These are phyloP conservation scores for Chaetomiaceae sp. DNA, from an alignment of 2,329 filamentous ascomycete genomes.

Conservation along the genomic window DNA sequence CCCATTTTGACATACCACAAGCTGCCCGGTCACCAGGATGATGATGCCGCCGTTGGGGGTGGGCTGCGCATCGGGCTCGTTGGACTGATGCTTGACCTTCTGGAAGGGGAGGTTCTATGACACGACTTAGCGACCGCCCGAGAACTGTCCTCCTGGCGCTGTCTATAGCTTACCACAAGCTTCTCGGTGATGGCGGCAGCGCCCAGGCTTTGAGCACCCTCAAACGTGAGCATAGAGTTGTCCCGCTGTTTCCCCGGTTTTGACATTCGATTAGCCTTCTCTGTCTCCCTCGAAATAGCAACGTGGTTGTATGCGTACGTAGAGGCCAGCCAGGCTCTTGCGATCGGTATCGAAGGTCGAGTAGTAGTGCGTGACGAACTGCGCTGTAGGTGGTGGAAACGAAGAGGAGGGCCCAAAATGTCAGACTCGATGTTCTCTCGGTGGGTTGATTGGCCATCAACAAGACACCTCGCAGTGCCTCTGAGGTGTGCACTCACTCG, in stretches of 20 bases:
- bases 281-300: background rate
- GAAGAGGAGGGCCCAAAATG: background rate
- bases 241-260: constrained; percentile 57
- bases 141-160: background rate
- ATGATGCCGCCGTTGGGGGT: constrained; percentile 66
- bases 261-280: background rate
- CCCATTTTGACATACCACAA: constrained; percentile 57
- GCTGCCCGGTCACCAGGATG: constrained; percentile 81
- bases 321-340: constrained; percentile 61
- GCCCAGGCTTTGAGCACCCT: constrained; percentile 65
- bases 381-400: constrained; percentile 49
- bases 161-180: constrained; percentile 60
- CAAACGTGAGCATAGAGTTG: constrained; percentile 90
- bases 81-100: constrained; percentile 72
- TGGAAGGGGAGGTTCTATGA: constrained; percentile 69
- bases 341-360: constrained; percentile 75
- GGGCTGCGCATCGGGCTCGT: constrained; percentile 80
- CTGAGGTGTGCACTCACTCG: constrained; percentile 37
- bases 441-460: background rate
- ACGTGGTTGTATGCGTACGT: constrained; percentile 55
- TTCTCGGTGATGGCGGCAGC: constrained; percentile 67
- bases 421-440: constrained; percentile 7
- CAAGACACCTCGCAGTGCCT: background rate
- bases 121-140: constrained; percentile 20
- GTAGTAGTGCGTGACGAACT: constrained; percentile 92